phyloP scores from a whole-genome alignment of 352 stramenopile genomes.

The Pythium grandisporangium region DNA sequence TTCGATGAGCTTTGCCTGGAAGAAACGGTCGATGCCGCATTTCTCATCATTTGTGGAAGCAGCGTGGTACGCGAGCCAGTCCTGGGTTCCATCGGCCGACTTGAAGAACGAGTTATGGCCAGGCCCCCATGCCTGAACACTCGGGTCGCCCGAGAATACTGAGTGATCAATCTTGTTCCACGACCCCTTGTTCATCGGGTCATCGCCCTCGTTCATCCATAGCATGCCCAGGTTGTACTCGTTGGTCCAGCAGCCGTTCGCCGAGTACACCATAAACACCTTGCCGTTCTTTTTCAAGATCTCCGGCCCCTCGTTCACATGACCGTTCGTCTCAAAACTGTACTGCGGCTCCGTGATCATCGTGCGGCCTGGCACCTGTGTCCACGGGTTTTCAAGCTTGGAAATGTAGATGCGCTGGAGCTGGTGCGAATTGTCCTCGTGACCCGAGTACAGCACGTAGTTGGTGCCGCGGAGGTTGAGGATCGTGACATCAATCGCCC shows the following conservation, averaged over 20 bases:
- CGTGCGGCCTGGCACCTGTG: background rate
- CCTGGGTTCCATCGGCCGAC: background rate
- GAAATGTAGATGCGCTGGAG: constrained; percentile 1
- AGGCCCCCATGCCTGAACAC: background rate
- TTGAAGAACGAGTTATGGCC: constrained; percentile 3
- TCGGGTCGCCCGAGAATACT: background rate
- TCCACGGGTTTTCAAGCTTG: constrained; percentile 2
- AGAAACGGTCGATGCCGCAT: constrained; percentile 1
- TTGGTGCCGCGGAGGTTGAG: constrained; percentile 1
- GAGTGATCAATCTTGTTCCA: constrained; percentile 1
- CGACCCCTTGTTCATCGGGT: background rate
- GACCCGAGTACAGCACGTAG: constrained; percentile 1
- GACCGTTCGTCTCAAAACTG: constrained; percentile 1
- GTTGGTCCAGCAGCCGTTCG: background rate
- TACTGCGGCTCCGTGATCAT: constrained; percentile 2
- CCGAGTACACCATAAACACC: constrained; percentile 2
- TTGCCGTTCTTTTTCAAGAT: constrained; percentile 1
- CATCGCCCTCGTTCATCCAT: background rate
- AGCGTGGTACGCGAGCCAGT: constrained; percentile 1
- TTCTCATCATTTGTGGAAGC: background rate
- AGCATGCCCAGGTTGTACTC: constrained; percentile 1
- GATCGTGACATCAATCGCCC: background rate
- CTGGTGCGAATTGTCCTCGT: background rate
- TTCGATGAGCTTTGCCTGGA: background rate
- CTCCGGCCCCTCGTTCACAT: constrained; percentile 1